A percentile compares a stretch with the other conserved stretches of the same genome.
phyloP scores from a whole-genome alignment of 2,329 filamentous ascomycete genomes.

The Neonectria coccinea region DNA sequence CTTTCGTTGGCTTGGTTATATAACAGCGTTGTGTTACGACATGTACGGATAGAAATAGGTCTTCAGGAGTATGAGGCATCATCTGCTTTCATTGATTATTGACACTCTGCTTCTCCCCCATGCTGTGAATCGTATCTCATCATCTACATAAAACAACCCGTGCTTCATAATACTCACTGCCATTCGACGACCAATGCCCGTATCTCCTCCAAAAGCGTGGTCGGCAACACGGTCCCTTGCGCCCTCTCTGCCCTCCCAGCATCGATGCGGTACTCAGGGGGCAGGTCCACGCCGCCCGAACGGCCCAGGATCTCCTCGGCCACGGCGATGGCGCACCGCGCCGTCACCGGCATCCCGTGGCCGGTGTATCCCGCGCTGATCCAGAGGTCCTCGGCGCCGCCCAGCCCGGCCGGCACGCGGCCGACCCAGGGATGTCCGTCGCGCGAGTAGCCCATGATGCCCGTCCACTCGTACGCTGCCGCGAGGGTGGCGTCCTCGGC shows the following conservation, averaged over 20 bases:
- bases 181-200: slow-evolving; percentile 38
- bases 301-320: slow-evolving; percentile 68
- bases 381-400: slow-evolving; percentile 62
- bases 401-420: slow-evolving; percentile 65
- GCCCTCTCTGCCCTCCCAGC: slow-evolving; percentile 48
- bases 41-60: neutral
- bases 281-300: slow-evolving; percentile 56
- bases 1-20: slow-evolving; percentile 1
- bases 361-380: slow-evolving; percentile 76
- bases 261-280: slow-evolving; percentile 55
- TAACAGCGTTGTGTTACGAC: neutral
- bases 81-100: neutral
- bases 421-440: slow-evolving; percentile 80
- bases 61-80: neutral
- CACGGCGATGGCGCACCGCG: slow-evolving; percentile 72
- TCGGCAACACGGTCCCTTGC: slow-evolving; percentile 36
- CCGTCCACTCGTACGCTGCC: slow-evolving; percentile 77
- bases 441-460: slow-evolving; percentile 81
- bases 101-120: neutral
- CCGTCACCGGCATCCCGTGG: slow-evolving; percentile 82
- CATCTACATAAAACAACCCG: neutral
- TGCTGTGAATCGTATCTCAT: neutral
- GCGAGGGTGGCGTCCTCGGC: slow-evolving; percentile 59
- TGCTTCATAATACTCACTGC: neutral
- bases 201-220: slow-evolving; percentile 45